A percentile compares a stretch with the other conserved stretches of the same genome.
Conservation (phyloP, 495 filamentous ascomycete species). For the Apiosordaria backusii region DNA sequence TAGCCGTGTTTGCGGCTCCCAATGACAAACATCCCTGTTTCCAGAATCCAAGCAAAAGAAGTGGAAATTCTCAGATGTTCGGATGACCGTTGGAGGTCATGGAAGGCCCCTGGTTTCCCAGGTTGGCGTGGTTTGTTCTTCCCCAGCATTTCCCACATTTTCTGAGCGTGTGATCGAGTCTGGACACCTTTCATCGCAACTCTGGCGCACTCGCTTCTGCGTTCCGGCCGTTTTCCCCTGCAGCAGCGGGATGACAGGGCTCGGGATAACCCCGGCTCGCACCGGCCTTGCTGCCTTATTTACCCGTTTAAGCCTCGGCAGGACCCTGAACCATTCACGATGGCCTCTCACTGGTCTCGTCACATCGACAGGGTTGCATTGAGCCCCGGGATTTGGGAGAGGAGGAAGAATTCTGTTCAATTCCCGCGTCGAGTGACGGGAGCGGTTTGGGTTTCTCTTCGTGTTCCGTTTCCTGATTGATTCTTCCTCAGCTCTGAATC, state of each 20-base stretch:
- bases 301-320: constrained; percentile 12
- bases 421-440: background rate
- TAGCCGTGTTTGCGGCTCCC: no score
- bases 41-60: constrained; percentile 1
- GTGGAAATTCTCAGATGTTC: background rate
- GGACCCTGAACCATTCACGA: constrained; percentile 5
- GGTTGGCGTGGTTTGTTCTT: constrained; percentile 4
- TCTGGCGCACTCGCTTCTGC: background rate
- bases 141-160: constrained; percentile 5
- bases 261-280: constrained; percentile 1
- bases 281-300: constrained; percentile 8
- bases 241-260: background rate
- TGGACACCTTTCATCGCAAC: constrained; percentile 4
- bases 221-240: background rate
- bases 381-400: background rate
- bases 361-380: background rate
- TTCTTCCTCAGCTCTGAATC: background rate
- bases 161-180: constrained; percentile 8
- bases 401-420: background rate
- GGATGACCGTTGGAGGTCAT: constrained; percentile 8
- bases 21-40: background rate
- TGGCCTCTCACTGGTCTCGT: background rate
- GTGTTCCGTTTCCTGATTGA: background rate
- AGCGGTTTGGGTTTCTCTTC: constrained; percentile 1
- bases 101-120: constrained; percentile 17